Conservation (phyloP, 2,329 filamentous ascomycete genomes). For the Colletotrichum viniferum region DNA sequence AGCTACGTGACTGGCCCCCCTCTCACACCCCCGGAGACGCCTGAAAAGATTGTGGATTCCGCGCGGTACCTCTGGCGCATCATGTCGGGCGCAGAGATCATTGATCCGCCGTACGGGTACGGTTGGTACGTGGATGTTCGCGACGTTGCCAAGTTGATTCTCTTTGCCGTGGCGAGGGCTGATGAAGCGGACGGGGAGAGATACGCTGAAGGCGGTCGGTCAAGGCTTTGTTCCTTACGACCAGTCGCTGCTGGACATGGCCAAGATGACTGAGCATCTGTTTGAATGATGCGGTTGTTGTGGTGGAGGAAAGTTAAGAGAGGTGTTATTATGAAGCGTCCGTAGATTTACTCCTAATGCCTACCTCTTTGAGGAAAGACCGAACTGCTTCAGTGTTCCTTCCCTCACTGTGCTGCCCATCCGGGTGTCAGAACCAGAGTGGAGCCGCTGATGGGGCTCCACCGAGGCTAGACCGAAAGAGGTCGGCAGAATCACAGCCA, state of each 20-base stretch:
- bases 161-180: conserved; percentile 40
- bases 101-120: background rate
- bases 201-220: conserved; percentile 27
- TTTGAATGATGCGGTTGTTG: background rate
- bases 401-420: background rate
- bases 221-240: background rate
- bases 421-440: background rate
- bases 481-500: background rate
- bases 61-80: background rate
- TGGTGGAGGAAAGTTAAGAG: background rate
- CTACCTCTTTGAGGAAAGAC: background rate
- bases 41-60: background rate
- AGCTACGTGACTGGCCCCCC: conserved; percentile 11
- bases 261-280: background rate
- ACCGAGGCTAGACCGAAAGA: background rate
- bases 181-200: conserved; percentile 41
- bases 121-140: conserved; percentile 43
- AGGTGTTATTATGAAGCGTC: background rate
- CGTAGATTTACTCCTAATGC: background rate
- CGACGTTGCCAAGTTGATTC: conserved; percentile 44
- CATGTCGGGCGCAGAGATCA: background rate
- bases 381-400: background rate
- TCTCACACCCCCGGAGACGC: background rate
- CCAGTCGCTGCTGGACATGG: background rate
- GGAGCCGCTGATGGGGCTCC: background rate